A percentile compares a stretch with the other conserved stretches of the same genome.
Conservation (phyloP, 2,329 filamentous ascomycete genomes). For the Fusarium ramigenum region DNA sequence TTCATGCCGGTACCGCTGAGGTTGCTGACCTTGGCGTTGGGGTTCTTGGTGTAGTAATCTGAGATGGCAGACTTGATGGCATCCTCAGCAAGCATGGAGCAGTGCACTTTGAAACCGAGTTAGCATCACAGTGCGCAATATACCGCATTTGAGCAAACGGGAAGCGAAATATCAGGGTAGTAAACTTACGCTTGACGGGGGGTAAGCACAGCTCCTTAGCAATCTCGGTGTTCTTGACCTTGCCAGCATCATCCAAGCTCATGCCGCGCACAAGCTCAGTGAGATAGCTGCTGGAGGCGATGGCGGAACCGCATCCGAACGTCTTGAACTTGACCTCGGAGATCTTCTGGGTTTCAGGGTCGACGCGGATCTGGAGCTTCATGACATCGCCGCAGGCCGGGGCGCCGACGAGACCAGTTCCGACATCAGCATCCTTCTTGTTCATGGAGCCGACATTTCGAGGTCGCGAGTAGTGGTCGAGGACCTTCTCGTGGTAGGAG, state of each 20-base stretch:
- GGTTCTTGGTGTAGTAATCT: constrained; percentile 92
- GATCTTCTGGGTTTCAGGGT: constrained; percentile 87
- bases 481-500: constrained; percentile 64
- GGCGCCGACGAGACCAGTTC: constrained; percentile 89
- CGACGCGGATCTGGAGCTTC: constrained; percentile 83
- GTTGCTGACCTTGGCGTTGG: constrained; percentile 75
- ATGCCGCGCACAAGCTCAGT: constrained; percentile 96
- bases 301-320: constrained; percentile 93
- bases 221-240: constrained; percentile 97
- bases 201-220: constrained; percentile 93
- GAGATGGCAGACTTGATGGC: constrained; percentile 91
- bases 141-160: constrained; percentile 1
- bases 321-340: constrained; percentile 98
- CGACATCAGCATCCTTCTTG: constrained; percentile 84
- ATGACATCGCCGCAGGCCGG: constrained; percentile 92
- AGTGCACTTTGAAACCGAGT: constrained; percentile 71
- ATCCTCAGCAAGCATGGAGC: constrained; percentile 91
- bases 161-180: background rate
- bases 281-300: constrained; percentile 92
- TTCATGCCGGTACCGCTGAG: constrained; percentile 78
- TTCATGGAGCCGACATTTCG: constrained; percentile 66
- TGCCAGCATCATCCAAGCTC: constrained; percentile 89
- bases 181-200: constrained; percentile 80
- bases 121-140: constrained; percentile 38
- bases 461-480: constrained; percentile 62